These are phyloP conservation scores for slime mould (Dictyostelium discoideum) DNA, from an alignment of 78 protist genomes.

Conservation along the genomic window dicty_2.7 NC_007091.3:1819501-1820000, in stretches of 20 bases:
- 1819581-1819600: not conserved
- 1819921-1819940: not conserved
- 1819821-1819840: not conserved
- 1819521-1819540: too few species aligned
- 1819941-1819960: not conserved
- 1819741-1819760: too few species aligned
- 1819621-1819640: not conserved
- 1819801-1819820: not conserved
- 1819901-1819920: not conserved
- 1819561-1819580: not conserved
- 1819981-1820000: not conserved
- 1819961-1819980: not conserved
- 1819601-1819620: not conserved
- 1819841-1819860: constrained; percentile 30
- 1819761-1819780: constrained; percentile 15
- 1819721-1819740: not conserved
- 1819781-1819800: constrained; percentile 34
- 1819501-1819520: too few species aligned
- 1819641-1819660: not conserved
- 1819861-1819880: constrained; percentile 67
- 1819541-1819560: not conserved
- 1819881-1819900: constrained; percentile 3
- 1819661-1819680: not conserved
- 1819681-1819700: constrained; percentile 37
- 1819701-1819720: not conserved